phyloP scores from a whole-genome alignment of 306 rosid species.

The Ziziphus jujuba region DNA sequence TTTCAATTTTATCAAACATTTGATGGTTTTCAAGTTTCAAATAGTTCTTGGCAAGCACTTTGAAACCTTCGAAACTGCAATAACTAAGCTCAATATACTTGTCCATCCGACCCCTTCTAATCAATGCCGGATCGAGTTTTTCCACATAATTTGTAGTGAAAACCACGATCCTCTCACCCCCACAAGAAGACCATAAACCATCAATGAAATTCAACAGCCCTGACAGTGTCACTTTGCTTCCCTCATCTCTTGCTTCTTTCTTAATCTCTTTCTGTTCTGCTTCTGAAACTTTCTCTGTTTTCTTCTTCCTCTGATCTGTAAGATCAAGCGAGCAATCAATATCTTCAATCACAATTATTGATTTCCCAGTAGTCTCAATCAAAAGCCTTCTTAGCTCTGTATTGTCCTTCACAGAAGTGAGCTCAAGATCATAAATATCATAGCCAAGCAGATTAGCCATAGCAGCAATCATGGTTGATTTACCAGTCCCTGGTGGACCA shows the following conservation, averaged over 20 bases:
- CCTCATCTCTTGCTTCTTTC: constrained; percentile 36
- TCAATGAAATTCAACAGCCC: constrained; percentile 2
- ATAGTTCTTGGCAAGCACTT: no score
- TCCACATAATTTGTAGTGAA: no score
- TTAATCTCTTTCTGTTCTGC: constrained; percentile 41
- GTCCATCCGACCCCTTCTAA: no score
- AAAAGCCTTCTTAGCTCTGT: constrained; percentile 71
- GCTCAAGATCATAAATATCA: constrained; percentile 76
- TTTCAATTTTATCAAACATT: no score
- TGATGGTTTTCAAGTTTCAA: no score
- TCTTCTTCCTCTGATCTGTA: constrained; percentile 63
- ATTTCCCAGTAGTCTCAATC: constrained; percentile 73
- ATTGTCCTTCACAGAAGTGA: constrained; percentile 79
- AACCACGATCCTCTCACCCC: no score
- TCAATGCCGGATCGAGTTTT: no score
- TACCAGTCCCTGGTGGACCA: constrained; percentile 77
- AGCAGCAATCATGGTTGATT: constrained; percentile 77
- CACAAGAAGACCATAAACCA: no score
- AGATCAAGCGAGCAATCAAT: constrained; percentile 81
- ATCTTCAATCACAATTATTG: constrained; percentile 76
- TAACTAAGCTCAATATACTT: no score
- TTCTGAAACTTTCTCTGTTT: constrained; percentile 29
- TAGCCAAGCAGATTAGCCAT: constrained; percentile 69
- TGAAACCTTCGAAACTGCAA: no score
- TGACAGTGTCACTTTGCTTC: no score